Base-by-base conservation (phyloP, 2,329 filamentous ascomycete species). In the Penicillium sp. region DNA sequence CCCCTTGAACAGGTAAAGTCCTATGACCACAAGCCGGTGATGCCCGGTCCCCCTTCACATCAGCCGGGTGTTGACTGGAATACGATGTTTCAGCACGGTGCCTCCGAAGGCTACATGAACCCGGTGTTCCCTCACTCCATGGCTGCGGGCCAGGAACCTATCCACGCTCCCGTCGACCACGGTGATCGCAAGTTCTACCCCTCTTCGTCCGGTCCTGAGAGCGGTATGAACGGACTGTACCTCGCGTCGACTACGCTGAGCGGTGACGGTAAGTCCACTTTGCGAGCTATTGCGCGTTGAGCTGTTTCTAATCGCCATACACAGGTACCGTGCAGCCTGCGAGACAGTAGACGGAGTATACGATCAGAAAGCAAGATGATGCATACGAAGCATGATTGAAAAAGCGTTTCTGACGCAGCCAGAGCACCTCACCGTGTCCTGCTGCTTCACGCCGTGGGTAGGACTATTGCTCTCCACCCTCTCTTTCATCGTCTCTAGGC, bases 1-100 rank as follows among this genome's bases (percentile, higher is more conserved):
- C 61, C 64, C 56, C 55, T 72, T 66, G 71, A 73, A 60, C 64
- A 72, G 65, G 67, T 69, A 66, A 72, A 72, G 62, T 63, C 69
- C 60, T 61, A 64, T 58, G 71, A 75, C 54, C 65, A 64, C 52
- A 75, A 74, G 59, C 69, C 70, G 57, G 64, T 80, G 65, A 87
- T 88, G 82, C 62, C 80, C 76, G 71, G 69, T 66, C 79, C 80
- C 61, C 80, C 79, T 72, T 73, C 78, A 71, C 78, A 79, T 70
- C 81, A 83, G 49, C 58, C 65, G 49, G 79, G 75, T 75, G 72
- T 86, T 75, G 86, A 89, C 74, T 89, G 86, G 86, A 80, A 84
- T 65, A 80, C 86, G 69, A 87, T 89, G 82, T 88, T 88, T 76
- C 85, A 84, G 75, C 72, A 83, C 75, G 83, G 83, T 79, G 78